Conservation (phyloP, 805 yeast genomes). For the Wickerhamiella parazyma region DNA sequence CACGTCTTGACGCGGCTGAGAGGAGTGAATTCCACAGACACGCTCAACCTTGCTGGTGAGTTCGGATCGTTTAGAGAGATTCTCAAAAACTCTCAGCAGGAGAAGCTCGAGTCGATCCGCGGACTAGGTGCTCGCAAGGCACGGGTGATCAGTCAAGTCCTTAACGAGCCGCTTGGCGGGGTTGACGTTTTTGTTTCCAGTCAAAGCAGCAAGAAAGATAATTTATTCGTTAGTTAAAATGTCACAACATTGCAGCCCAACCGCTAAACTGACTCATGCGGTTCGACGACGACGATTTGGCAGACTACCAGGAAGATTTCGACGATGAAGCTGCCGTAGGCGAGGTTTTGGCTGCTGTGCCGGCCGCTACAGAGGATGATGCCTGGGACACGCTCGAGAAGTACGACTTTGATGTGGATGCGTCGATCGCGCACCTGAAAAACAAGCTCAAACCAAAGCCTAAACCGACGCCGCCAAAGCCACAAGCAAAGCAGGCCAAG, state of each 20-base stretch:
- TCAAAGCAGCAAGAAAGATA: neutral
- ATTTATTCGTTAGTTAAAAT: neutral
- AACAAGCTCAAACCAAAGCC: slow-evolving; percentile 11
- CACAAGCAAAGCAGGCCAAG: slow-evolving; percentile 7
- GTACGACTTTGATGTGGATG: slow-evolving; percentile 20
- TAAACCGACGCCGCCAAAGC: slow-evolving; percentile 3
- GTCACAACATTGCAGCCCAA: neutral
- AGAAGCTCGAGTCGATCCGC: neutral
- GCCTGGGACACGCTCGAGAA: slow-evolving; percentile 18
- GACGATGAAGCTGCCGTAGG: slow-evolving; percentile 17
- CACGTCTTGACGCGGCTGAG: slow-evolving; percentile 26
- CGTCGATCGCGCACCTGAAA: slow-evolving; percentile 17
- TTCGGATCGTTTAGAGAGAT: slow-evolving; percentile 25
- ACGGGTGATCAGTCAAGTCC: neutral
- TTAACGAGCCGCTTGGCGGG: slow-evolving; percentile 4
- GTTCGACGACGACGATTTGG: slow-evolving; percentile 19
- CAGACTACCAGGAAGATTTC: slow-evolving; percentile 14
- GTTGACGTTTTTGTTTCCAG: neutral
- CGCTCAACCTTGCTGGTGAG: slow-evolving; percentile 22
- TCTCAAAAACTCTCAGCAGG: slow-evolving; percentile 15
- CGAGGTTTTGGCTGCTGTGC: slow-evolving; percentile 15
- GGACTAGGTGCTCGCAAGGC: slow-evolving; percentile 6
- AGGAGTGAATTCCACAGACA: slow-evolving; percentile 29
- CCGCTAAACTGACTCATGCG: slow-evolving; percentile 4
- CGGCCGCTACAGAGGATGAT: slow-evolving; percentile 13